Conservation (phyloP, 2,329 filamentous ascomycete genomes). For the Nigrospora sphaerica region DNA sequence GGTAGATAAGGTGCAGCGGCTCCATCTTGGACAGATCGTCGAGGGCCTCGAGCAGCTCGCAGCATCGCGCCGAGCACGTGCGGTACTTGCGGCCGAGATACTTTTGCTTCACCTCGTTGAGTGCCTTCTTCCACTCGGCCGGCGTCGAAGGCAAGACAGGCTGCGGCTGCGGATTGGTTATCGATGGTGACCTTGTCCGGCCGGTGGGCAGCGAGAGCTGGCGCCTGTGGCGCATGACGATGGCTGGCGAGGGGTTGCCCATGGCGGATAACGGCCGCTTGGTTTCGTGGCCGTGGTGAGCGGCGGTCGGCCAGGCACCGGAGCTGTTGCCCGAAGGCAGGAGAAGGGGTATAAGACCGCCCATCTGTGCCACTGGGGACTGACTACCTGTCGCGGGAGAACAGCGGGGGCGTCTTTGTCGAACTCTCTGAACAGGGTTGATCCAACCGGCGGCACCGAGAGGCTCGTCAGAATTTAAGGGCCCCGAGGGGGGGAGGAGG, state of each 20-base stretch:
- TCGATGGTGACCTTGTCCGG: slow-evolving; percentile 12
- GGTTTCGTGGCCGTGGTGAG: not conserved
- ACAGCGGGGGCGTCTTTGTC: no score
- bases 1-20: slow-evolving; percentile 48
- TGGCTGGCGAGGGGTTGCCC: not conserved
- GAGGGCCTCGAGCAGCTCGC: slow-evolving; percentile 42
- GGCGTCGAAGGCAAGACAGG: slow-evolving; percentile 33
- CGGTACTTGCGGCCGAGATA: slow-evolving; percentile 44
- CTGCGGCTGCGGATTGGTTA: slow-evolving; percentile 11
- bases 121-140: slow-evolving; percentile 42
- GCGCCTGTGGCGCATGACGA: slow-evolving; percentile 12
- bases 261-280: not conserved
- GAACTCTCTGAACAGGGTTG: no score
- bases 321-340: slow-evolving; percentile 9
- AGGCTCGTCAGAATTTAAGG: no score
- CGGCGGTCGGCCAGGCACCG: not conserved
- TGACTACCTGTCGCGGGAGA: not conserved
- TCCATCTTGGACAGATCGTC: slow-evolving; percentile 37
- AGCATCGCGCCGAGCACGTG: slow-evolving; percentile 44
- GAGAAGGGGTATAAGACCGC: slow-evolving; percentile 17
- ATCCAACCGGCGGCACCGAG: no score
- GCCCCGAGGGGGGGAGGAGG: no score
- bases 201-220: slow-evolving; percentile 18
- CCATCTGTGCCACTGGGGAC: slow-evolving; percentile 9
- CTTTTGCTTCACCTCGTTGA: slow-evolving; percentile 47